phyloP scores from a whole-genome alignment of 352 stramenopile genomes.

The Phytophthora sp. region DNA sequence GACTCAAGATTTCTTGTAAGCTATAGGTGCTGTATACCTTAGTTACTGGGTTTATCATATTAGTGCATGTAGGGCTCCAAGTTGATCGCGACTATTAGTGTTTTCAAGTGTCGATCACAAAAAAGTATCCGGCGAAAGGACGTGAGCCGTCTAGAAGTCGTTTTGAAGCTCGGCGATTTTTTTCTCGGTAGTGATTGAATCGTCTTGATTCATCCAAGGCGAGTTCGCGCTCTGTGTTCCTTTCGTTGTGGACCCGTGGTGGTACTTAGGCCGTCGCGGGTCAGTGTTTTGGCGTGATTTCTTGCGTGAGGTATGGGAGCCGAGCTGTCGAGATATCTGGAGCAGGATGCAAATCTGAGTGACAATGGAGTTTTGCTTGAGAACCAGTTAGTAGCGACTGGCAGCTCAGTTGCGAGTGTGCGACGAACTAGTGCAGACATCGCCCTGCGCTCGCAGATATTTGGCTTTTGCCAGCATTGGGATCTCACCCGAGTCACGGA shows the following conservation, averaged over 20 bases:
- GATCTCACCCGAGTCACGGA: constrained; percentile 52
- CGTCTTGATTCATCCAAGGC: not conserved
- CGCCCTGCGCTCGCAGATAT: constrained; percentile 52
- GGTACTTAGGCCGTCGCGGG: not conserved
- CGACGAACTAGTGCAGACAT: constrained; percentile 46
- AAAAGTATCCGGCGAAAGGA: constrained; percentile 32
- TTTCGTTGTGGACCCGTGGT: not conserved
- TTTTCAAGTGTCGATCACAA: constrained; percentile 20
- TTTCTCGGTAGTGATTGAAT: not conserved
- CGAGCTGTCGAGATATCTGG: constrained; percentile 47
- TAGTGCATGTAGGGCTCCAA: no score
- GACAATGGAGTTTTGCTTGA: constrained; percentile 54
- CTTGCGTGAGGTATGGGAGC: constrained; percentile 35
- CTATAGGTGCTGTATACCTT: no score
- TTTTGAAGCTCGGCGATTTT: no score
- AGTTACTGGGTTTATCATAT: no score
- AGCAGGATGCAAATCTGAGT: constrained; percentile 45
- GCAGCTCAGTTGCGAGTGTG: constrained; percentile 9
- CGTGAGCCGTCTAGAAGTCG: no score
- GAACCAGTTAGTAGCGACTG: constrained; percentile 17
- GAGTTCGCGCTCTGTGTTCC: not conserved
- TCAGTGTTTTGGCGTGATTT: not conserved
- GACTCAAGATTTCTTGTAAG: no score
- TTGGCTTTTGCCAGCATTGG: constrained; percentile 69
- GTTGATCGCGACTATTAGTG: no score